These are phyloP conservation scores for Oidiodendron maius DNA, from an alignment of 495 filamentous ascomycete genomes.

Conservation along the genomic window DNA sequence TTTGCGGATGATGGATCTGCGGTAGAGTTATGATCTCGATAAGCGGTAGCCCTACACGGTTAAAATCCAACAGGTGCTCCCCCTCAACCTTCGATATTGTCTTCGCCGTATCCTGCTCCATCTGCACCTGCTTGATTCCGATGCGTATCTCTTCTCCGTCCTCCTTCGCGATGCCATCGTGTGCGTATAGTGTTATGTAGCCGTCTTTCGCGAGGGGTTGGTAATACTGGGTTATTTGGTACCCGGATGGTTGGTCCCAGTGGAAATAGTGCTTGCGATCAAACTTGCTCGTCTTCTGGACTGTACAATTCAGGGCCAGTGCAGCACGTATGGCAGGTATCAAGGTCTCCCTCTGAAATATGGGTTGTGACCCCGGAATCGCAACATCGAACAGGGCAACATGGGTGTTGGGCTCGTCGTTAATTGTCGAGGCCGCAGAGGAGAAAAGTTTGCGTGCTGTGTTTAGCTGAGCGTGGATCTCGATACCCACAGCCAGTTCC, in stretches of 20 bases:
- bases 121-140: conserved; percentile 86
- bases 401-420: conserved; percentile 71
- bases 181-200: conserved; percentile 55
- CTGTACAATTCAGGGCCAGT: conserved; percentile 71
- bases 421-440: conserved; percentile 60
- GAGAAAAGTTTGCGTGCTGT: conserved; percentile 83
- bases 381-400: conserved; percentile 86
- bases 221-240: conserved; percentile 97
- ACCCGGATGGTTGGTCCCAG: conserved; percentile 92
- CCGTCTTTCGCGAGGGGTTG: conserved; percentile 82
- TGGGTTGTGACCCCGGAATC: conserved; percentile 81
- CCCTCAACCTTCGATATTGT: conserved; percentile 70
- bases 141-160: conserved; percentile 60
- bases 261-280: conserved; percentile 99
- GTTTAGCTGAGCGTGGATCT: conserved; percentile 95
- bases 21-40: conserved; percentile 94
- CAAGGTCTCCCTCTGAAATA: conserved; percentile 77
- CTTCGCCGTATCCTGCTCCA: conserved; percentile 98
- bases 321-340: conserved; percentile 88
- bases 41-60: conserved; percentile 83
- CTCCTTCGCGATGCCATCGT: conserved; percentile 75
- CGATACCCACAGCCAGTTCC: conserved; percentile 91
- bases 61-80: conserved; percentile 84
- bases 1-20: conserved; percentile 74
- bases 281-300: conserved; percentile 71